Percentiles rank a stretch among this genome's conserved stretches.
These are phyloP conservation scores for Solidago caesia DNA, from an alignment of 129 eudicot species.

Conservation along the genomic window DNA sequence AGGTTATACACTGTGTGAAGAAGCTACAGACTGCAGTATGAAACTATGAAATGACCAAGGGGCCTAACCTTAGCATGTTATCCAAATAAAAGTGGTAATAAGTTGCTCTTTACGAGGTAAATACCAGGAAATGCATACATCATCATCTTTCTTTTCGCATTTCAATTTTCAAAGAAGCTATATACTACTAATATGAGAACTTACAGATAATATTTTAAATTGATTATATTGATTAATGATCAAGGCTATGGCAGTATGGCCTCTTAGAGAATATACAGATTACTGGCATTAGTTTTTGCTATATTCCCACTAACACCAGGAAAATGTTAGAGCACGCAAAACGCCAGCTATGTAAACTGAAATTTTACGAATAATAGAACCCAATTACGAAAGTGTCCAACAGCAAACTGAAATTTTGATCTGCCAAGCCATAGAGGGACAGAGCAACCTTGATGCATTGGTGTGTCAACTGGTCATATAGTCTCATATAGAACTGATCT, in stretches of 20 bases:
- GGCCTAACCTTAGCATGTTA: neutral
- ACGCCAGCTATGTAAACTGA: neutral
- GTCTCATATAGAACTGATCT: neutral
- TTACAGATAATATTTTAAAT: neutral
- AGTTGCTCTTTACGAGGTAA: neutral
- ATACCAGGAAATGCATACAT: neutral
- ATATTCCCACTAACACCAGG: no score
- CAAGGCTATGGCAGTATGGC: neutral
- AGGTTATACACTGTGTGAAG: neutral
- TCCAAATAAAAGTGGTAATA: neutral
- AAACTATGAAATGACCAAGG: neutral
- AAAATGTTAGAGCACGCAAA: no score
- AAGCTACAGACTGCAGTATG: neutral
- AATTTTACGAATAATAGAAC: neutral
- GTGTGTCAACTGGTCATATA: neutral
- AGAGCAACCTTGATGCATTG: neutral
- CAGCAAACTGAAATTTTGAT: neutral
- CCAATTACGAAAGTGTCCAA: neutral
- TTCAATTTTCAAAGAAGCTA: neutral
- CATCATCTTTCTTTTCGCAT: neutral
- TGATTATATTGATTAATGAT: neutral
- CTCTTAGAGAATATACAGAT: no score
- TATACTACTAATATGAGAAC: neutral
- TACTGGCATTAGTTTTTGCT: no score
- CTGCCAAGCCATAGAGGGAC: neutral